Conservation (phyloP, 805 yeast species). For the Candida verbasci region DNA sequence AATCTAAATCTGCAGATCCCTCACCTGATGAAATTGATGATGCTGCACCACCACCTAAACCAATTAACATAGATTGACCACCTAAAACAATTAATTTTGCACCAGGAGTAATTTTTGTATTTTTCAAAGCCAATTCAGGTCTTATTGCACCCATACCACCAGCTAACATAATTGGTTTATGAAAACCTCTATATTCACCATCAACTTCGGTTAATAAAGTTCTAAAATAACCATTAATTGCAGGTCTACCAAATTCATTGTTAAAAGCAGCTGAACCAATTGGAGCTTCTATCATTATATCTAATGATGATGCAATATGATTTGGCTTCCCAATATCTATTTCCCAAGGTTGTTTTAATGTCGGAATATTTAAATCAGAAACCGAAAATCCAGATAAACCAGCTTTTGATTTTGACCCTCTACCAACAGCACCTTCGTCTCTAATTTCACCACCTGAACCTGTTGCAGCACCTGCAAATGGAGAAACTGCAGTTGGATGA, state of each 20-base stretch:
- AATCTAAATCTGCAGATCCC: constrained; percentile 93
- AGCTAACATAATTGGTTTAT: constrained; percentile 98
- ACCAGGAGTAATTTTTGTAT: constrained; percentile 85
- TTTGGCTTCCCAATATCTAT: constrained; percentile 80
- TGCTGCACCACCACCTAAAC: constrained; percentile 99
- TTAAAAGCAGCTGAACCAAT: constrained; percentile 97
- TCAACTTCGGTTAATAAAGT: constrained; percentile 80
- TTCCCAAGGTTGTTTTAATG: constrained; percentile 92
- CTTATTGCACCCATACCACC: constrained; percentile 98
- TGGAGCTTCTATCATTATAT: constrained; percentile 96
- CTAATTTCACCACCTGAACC: constrained; percentile 99
- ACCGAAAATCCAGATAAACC: constrained; percentile 93
- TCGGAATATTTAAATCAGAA: constrained; percentile 85
- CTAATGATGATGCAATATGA: constrained; percentile 89
- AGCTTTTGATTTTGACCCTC: constrained; percentile 96
- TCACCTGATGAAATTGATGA: constrained; percentile 95
- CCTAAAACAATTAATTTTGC: constrained; percentile 90
- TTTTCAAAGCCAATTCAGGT: constrained; percentile 87
- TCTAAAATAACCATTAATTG: constrained; percentile 93
- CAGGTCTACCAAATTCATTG: constrained; percentile 98
- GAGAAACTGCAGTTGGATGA: constrained; percentile 99
- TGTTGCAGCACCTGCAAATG: constrained; percentile 99
- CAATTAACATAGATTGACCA: constrained; percentile 97
- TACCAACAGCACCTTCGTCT: constrained; percentile 99
- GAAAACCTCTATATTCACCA: constrained; percentile 90